These are phyloP conservation scores for Lipomyces orientalis DNA, from an alignment of 805 yeast species.

Conservation along the genomic window DNA sequence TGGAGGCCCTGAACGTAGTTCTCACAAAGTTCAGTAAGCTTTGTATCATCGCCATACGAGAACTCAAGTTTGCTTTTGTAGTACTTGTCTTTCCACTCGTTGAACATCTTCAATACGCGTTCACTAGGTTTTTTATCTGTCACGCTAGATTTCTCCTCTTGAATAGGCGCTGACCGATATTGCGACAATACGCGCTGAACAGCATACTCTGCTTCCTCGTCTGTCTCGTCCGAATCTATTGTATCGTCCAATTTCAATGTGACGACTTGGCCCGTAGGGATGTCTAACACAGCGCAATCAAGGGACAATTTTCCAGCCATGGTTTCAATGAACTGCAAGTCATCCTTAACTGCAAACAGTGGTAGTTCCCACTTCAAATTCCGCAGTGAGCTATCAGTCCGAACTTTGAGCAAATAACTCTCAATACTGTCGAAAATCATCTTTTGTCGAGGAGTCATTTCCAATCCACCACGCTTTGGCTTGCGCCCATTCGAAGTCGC, in stretches of 20 bases:
- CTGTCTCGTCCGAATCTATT: slow-evolving; percentile 64
- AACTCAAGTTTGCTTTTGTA: slow-evolving; percentile 82
- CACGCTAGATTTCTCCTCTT: slow-evolving; percentile 35
- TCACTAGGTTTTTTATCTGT: slow-evolving; percentile 56
- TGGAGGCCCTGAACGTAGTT: slow-evolving; percentile 94
- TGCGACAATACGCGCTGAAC: slow-evolving; percentile 60
- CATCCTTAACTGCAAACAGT: slow-evolving; percentile 11
- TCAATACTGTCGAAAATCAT: slow-evolving; percentile 55
- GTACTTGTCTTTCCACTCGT: slow-evolving; percentile 83
- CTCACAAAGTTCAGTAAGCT: slow-evolving; percentile 66
- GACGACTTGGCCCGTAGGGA: not conserved
- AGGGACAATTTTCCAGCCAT: slow-evolving; percentile 24
- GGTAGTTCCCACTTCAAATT: slow-evolving; percentile 23
- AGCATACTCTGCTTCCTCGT: slow-evolving; percentile 65
- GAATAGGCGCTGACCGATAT: slow-evolving; percentile 26
- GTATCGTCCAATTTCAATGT: slow-evolving; percentile 56
- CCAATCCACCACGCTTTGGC: slow-evolving; percentile 56
- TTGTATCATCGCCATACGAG: slow-evolving; percentile 60
- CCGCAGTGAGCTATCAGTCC: not conserved
- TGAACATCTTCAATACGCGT: slow-evolving; percentile 75
- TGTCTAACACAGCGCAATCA: not conserved
- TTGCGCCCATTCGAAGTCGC: slow-evolving; percentile 10
- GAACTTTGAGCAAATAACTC: slow-evolving; percentile 16
- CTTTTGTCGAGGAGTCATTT: slow-evolving; percentile 61
- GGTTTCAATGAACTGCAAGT: slow-evolving; percentile 23